Evolutionary conservation across 2,329 filamentous ascomycete genomes (phyloP), one percentile per base, ranked within the genome.

Genomic region (Ceratocystis diversiconidia): DNA sequence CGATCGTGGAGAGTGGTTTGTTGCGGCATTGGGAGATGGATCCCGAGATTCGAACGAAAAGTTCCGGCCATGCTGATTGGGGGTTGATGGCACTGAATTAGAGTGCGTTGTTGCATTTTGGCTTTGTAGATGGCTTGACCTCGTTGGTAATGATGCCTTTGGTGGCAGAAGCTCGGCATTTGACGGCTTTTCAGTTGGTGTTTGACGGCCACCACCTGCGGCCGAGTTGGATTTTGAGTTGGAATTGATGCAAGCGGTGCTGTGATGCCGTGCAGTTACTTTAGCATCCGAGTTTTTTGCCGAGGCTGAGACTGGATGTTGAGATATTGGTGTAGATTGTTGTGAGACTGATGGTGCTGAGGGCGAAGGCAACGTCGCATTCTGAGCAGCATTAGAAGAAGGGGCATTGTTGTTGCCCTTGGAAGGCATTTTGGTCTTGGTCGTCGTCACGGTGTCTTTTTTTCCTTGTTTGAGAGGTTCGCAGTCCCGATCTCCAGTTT

Each of bases 31-130:
- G 46, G 92, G 92, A 17, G 92, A 96, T 8, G 90, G 92, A 68
- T 84, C 82, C 69, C 82, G 83, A 61, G 91, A 94, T 73, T 85
- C 85, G 71, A 88, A 89, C 1, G 88, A 88, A 72, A 94, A 88
- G 71, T 92, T 87, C 67, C 90, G 85, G 69, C 91, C 85, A 75
- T 89, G 88, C 74, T 96, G 92, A 72, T 92, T 89, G 7, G 92
- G 94, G 2, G 92, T 97, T 0, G 92, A 95, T 0, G 92, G 92
- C 61, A 96, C 89, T 7, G 92, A 97, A 73, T 82, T 95, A 28
- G 92, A 95, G 73, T 95, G 81, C 15, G 76, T 71, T 59, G 55
- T 59, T 65, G 74, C 73, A 32, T 63, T 59, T 10, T 68, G 68
- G 28, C 41, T 62, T 25, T 62, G 64, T 7, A 64, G 46, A 50